A percentile compares a stretch with the other conserved stretches of the same genome.
Evolutionary conservation across 306 rosid species (phyloP).

Genomic region (Cicer cuneatum): DNA sequence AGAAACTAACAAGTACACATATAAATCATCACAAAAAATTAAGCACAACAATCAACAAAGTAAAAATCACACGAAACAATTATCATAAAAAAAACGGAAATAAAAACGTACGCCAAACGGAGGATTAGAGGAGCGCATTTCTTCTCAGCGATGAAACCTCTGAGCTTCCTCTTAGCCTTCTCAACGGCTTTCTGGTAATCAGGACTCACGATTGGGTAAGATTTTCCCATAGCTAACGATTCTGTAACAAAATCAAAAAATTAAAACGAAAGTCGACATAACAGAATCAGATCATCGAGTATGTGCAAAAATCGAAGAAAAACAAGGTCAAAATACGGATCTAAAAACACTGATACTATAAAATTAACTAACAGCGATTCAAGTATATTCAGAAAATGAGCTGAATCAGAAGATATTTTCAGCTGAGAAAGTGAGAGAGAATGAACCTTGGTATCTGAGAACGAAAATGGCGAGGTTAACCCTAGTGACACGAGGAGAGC

Average conservation of each 20-base stretch:
- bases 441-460: slow-evolving; percentile 40
- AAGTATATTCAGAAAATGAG: not conserved
- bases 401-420: not conserved
- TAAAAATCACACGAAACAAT: not conserved
- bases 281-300: not conserved
- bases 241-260: slow-evolving; percentile 13
- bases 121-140: slow-evolving; percentile 87
- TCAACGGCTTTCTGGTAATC: slow-evolving; percentile 80
- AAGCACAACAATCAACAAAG: not conserved
- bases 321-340: slow-evolving; percentile 13
- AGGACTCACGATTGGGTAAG: slow-evolving; percentile 78
- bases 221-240: slow-evolving; percentile 67
- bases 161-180: slow-evolving; percentile 91
- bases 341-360: not conserved
- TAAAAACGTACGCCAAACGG: slow-evolving; percentile 72
- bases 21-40: not conserved
- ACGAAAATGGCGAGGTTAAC: not conserved
- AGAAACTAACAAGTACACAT: not conserved
- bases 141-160: slow-evolving; percentile 93
- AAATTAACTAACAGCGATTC: not conserved
- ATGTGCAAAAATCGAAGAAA: not conserved
- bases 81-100: not conserved
- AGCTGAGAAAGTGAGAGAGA: not conserved
- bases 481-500: slow-evolving; percentile 54
- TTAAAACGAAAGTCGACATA: not conserved